These are phyloP conservation scores for Marchantia polymorpha DNA, from an alignment of 225 moss, liverwort and hornwort genomes.

Conservation along the genomic window DNA sequence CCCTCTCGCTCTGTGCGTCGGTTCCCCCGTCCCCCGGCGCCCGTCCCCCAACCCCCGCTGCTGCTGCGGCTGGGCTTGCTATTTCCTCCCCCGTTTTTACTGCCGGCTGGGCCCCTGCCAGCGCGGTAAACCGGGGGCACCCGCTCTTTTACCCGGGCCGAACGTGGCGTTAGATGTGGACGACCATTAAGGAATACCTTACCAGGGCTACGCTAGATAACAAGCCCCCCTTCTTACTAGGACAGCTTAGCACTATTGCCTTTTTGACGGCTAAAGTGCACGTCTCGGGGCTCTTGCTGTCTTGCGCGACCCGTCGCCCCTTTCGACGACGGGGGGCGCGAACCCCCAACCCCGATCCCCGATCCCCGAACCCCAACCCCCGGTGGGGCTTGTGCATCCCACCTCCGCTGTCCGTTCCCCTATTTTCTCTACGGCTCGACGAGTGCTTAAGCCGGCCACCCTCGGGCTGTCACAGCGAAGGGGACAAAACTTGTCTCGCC, in stretches of 20 bases:
- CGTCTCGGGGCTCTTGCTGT: neutral
- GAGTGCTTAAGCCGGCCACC: neutral
- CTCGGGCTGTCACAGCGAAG: neutral
- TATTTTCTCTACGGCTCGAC: no score
- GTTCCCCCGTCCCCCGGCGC: no score
- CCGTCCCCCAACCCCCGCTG: no score
- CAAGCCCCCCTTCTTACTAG: neutral
- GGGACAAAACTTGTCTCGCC: neutral
- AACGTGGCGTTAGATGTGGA: conserved; percentile 1
- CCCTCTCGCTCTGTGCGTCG: no score
- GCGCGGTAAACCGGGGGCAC: neutral
- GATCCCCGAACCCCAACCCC: no score
- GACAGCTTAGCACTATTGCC: neutral
- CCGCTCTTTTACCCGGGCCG: neutral
- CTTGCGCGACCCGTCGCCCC: neutral
- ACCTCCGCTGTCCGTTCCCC: no score
- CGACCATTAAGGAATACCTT: neutral
- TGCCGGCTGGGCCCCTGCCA: neutral
- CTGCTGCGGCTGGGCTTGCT: no score
- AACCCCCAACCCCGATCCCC: no score
- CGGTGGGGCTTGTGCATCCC: no score
- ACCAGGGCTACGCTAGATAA: neutral
- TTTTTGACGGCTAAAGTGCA: neutral
- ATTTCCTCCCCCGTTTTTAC: neutral
- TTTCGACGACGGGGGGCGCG: neutral